phyloP scores from a whole-genome alignment of 768 basidiomycete species.

The Leccinum arenicola region DNA sequence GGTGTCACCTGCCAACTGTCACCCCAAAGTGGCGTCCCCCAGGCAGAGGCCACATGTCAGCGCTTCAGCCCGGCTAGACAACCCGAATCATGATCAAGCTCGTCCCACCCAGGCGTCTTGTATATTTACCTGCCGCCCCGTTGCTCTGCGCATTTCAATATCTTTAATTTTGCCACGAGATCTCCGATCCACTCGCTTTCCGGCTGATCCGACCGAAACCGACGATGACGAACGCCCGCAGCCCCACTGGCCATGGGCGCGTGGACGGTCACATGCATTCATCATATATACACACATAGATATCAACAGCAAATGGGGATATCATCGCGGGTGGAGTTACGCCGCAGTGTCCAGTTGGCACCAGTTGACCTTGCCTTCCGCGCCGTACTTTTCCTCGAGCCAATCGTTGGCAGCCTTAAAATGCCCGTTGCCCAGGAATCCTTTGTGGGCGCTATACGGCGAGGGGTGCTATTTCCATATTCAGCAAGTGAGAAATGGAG shows the following conservation, averaged over 20 bases:
- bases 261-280: slow-evolving; percentile 13
- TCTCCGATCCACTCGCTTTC: slow-evolving; percentile 19
- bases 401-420: slow-evolving; percentile 87
- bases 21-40: slow-evolving; percentile 2
- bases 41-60: slow-evolving; percentile 10
- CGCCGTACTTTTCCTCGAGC: slow-evolving; percentile 77
- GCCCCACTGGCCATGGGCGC: slow-evolving; percentile 15
- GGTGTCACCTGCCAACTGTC: slow-evolving; percentile 8
- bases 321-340: slow-evolving; percentile 15
- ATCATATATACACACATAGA: slow-evolving; percentile 18
- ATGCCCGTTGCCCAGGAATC: slow-evolving; percentile 88
- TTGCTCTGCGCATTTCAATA: slow-evolving; percentile 28
- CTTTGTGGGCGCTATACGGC: slow-evolving; percentile 70
- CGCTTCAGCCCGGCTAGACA: not conserved
- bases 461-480: slow-evolving; percentile 68
- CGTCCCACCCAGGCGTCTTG: not conserved
- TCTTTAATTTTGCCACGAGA: slow-evolving; percentile 16
- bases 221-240: slow-evolving; percentile 15
- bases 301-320: slow-evolving; percentile 29
- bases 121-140: slow-evolving; percentile 4
- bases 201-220: not conserved
- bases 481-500: slow-evolving; percentile 28
- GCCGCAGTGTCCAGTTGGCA: slow-evolving; percentile 41
- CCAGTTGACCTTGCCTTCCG: slow-evolving; percentile 72
- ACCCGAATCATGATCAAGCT: slow-evolving; percentile 8